These are phyloP conservation scores for Boletus rubroflammeus DNA, from an alignment of 768 basidiomycete species.

Conservation along the genomic window DNA sequence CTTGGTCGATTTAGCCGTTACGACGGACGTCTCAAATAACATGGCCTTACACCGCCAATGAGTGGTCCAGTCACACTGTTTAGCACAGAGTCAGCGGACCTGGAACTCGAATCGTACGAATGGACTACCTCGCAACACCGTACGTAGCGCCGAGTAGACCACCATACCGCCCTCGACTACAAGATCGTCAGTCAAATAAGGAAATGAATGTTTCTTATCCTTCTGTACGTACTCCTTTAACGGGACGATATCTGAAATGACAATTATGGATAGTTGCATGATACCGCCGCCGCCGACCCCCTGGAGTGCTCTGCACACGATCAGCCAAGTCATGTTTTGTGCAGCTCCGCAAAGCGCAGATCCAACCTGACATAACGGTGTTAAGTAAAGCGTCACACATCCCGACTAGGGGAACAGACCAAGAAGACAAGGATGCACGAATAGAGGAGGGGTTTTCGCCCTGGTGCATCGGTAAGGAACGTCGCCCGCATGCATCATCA, in stretches of 20 bases:
- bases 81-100: neutral
- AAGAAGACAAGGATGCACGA: constrained; percentile 62
- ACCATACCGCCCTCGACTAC: constrained; percentile 72
- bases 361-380: constrained; percentile 46
- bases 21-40: neutral
- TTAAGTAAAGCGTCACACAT: neutral
- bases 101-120: neutral
- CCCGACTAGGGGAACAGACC: constrained; percentile 34
- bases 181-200: constrained; percentile 13
- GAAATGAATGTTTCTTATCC: neutral
- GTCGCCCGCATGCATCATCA: neutral
- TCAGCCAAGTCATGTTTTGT: constrained; percentile 72
- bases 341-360: constrained; percentile 81
- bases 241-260: constrained; percentile 78
- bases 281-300: constrained; percentile 82
- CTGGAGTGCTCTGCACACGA: constrained; percentile 72
- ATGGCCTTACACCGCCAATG: constrained; percentile 66
- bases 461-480: constrained; percentile 24
- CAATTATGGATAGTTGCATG: constrained; percentile 70
- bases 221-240: constrained; percentile 56
- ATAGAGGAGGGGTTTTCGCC: constrained; percentile 69
- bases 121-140: constrained; percentile 52
- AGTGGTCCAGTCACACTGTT: constrained; percentile 67
- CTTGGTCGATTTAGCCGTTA: constrained; percentile 29
- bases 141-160: constrained; percentile 74